phyloP scores from a whole-genome alignment of 208 protist species.

The Acanthamoeba castellanii region DNA sequence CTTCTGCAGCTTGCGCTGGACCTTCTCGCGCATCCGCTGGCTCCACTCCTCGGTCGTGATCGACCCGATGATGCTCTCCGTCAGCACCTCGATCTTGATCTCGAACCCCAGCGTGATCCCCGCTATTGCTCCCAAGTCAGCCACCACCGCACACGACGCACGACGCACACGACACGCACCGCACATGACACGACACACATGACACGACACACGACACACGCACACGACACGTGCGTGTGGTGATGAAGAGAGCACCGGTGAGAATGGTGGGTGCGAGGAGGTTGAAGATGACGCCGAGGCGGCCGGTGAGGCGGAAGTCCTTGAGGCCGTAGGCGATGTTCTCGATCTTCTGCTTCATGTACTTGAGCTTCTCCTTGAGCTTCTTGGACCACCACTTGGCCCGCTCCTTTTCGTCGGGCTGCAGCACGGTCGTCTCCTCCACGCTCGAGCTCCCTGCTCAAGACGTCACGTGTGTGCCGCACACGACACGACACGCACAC shows the following conservation, averaged over 20 bases:
- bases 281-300: conserved; percentile 42
- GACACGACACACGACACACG: neutral
- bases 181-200: no score
- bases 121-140: neutral
- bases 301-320: conserved; percentile 29
- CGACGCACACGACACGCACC: neutral
- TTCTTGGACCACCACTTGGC: conserved; percentile 44
- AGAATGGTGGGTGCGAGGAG: neutral
- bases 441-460: neutral
- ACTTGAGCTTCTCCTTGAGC: conserved; percentile 41
- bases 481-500: neutral
- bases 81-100: conserved; percentile 28
- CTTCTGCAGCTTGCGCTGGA: neutral
- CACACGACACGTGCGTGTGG: neutral
- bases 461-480: neutral
- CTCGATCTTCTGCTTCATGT: conserved; percentile 13
- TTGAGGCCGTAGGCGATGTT: conserved; percentile 16
- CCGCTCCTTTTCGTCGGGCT: neutral
- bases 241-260: neutral
- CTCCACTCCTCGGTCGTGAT: conserved; percentile 44
- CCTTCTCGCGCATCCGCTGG: neutral
- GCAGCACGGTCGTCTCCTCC: neutral
- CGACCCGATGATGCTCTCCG: conserved; percentile 28
- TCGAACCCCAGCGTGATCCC: conserved; percentile 32
- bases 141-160: neutral